Evolutionary conservation across 2,329 filamentous ascomycete species (phyloP).

Genomic region (Aspergillus spinulosporus): DNA sequence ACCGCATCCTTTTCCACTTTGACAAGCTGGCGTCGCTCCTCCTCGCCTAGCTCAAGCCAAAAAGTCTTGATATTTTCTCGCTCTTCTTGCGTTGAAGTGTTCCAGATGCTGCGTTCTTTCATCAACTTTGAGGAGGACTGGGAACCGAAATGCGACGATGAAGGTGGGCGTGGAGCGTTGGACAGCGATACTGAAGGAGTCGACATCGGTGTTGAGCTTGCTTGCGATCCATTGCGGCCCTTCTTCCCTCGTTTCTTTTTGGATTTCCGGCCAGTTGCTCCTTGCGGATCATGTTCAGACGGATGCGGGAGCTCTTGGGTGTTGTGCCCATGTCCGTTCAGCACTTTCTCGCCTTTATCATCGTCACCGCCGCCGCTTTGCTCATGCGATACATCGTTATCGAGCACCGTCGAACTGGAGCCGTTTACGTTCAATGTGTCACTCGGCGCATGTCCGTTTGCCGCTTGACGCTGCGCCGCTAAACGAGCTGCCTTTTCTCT

Average conservation of each 20-base stretch:
- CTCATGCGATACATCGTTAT: slow-evolving; percentile 33
- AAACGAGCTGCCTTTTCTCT: slow-evolving; percentile 80
- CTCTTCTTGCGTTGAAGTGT: slow-evolving; percentile 90
- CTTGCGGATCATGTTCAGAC: slow-evolving; percentile 24
- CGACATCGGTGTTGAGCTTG: slow-evolving; percentile 41
- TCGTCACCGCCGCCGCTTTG: slow-evolving; percentile 31
- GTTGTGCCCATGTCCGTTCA: slow-evolving; percentile 57
- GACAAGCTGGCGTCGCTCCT: slow-evolving; percentile 90
- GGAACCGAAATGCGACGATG: slow-evolving; percentile 45
- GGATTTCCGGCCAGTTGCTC: slow-evolving; percentile 34
- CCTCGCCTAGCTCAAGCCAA: slow-evolving; percentile 91
- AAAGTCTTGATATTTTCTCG: slow-evolving; percentile 97
- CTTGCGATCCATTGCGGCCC: slow-evolving; percentile 36
- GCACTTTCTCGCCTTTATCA: slow-evolving; percentile 54
- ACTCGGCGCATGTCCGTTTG: slow-evolving; percentile 29
- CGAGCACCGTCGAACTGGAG: slow-evolving; percentile 30
- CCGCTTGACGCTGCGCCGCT: slow-evolving; percentile 54
- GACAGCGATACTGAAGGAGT: slow-evolving; percentile 47
- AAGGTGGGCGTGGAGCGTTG: slow-evolving; percentile 45
- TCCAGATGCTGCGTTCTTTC: slow-evolving; percentile 87
- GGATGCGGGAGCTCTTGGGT: slow-evolving; percentile 30
- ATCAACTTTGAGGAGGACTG: slow-evolving; percentile 51
- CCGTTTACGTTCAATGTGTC: slow-evolving; percentile 39
- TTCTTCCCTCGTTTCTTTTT: slow-evolving; percentile 47
- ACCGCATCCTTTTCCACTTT: slow-evolving; percentile 99